Percentiles rank a stretch among this genome's conserved stretches.
Conservation (phyloP, 345 rosid species). For the Linum trigynum region DNA sequence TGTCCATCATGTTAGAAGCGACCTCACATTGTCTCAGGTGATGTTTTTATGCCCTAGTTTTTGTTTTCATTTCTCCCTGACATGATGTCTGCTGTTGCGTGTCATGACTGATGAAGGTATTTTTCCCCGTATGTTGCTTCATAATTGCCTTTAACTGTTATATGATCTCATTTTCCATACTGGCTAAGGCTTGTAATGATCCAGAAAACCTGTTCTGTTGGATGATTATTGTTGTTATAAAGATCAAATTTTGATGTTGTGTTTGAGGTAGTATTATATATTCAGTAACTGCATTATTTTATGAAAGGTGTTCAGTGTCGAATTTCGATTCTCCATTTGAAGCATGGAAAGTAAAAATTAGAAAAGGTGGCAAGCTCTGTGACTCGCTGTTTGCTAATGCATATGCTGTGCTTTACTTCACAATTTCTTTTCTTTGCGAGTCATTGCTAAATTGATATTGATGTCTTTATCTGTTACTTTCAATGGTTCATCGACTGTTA, state of each 20-base stretch:
- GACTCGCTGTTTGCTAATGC: neutral
- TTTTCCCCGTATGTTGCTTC: neutral
- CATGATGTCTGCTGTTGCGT: neutral
- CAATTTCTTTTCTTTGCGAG: neutral
- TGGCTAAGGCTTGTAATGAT: no score
- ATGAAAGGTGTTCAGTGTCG: no score
- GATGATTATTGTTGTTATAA: no score
- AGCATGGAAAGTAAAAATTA: no score
- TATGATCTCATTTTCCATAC: neutral
- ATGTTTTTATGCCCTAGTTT: constrained; percentile 4
- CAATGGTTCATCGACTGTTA: neutral
- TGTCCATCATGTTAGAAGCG: constrained; percentile 93
- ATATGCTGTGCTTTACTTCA: neutral
- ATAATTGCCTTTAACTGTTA: neutral
- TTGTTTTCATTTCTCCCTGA: neutral
- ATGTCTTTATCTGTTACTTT: neutral
- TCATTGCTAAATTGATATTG: no score
- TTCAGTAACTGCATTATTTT: no score
- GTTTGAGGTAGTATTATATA: no score
- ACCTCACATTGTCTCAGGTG: constrained; percentile 85
- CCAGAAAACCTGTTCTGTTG: no score
- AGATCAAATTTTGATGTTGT: no score
- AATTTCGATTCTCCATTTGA: no score
- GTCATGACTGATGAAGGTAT: neutral
- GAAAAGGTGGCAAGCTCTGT: neutral